Conservation (phyloP, 805 yeast species). For the Pichia kluyveri region DNA sequence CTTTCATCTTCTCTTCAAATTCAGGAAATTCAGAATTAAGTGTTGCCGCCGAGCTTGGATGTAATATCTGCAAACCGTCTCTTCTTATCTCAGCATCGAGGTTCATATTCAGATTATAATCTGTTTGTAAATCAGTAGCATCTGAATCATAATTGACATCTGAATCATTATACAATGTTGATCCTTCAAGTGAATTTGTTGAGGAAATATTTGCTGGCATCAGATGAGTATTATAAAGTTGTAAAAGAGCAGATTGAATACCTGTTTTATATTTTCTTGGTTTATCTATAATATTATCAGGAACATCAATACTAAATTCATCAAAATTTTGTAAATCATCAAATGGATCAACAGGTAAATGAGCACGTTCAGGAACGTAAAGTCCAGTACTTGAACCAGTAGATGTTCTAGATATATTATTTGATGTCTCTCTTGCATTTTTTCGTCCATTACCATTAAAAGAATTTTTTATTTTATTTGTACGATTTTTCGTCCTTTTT, state of each 20-base stretch:
- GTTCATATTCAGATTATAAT: slow-evolving; percentile 1
- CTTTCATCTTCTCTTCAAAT: background rate
- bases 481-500: background rate
- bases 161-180: background rate
- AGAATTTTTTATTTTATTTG: background rate
- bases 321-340: slow-evolving; percentile 16
- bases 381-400: background rate
- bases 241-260: slow-evolving; percentile 68
- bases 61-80: background rate
- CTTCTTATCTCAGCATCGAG: slow-evolving; percentile 2
- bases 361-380: slow-evolving; percentile 6
- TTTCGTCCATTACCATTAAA: background rate
- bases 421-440: background rate
- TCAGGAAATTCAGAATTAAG: slow-evolving; percentile 1
- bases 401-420: background rate
- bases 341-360: slow-evolving; percentile 13
- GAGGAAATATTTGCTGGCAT: slow-evolving; percentile 19
- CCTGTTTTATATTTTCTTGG: slow-evolving; percentile 74
- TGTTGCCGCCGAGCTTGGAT: background rate
- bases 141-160: background rate
- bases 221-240: slow-evolving; percentile 44
- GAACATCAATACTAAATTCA: slow-evolving; percentile 34
- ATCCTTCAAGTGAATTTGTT: background rate
- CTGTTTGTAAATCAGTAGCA: background rate
- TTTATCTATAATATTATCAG: slow-evolving; percentile 32